phyloP scores from a whole-genome alignment of 2,329 filamentous ascomycete species.

The Claviceps fusiformis region DNA sequence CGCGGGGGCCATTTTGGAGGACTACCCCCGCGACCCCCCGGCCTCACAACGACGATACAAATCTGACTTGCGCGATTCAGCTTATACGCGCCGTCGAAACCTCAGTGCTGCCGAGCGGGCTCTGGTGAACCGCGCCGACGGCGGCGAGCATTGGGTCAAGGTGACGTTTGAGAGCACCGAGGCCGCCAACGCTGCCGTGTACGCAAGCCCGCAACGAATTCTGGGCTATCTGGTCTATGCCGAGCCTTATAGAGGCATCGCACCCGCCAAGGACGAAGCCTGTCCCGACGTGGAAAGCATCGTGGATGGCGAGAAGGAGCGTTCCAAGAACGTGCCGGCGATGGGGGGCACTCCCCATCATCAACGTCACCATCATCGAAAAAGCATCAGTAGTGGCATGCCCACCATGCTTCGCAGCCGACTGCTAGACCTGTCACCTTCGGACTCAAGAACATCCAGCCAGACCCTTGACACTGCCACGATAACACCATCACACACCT shows the following conservation, averaged over 20 bases:
- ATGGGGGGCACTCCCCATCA: constrained; percentile 13
- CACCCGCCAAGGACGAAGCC: constrained; percentile 50
- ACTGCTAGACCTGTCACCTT: constrained; percentile 27
- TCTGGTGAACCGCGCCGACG: constrained; percentile 68
- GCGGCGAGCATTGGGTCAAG: constrained; percentile 87
- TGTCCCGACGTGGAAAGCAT: constrained; percentile 38
- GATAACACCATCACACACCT: constrained; percentile 28
- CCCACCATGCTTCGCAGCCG: constrained; percentile 24
- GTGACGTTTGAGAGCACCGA: constrained; percentile 65
- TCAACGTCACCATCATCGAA: constrained; percentile 8
- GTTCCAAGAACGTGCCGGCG: constrained; percentile 24
- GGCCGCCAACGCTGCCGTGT: constrained; percentile 56
- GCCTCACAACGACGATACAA: constrained; percentile 57
- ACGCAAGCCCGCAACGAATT: constrained; percentile 57
- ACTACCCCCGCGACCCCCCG: constrained; percentile 79
- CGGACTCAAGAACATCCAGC: constrained; percentile 36
- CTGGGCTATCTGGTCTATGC: constrained; percentile 58
- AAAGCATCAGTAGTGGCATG: constrained; percentile 15
- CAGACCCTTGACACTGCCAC: constrained; percentile 45
- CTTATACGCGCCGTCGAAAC: constrained; percentile 49
- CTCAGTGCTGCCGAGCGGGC: constrained; percentile 60
- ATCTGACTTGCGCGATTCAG: constrained; percentile 58
- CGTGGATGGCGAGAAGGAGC: constrained; percentile 16
- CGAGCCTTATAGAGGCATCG: constrained; percentile 52
- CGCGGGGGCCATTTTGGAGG: constrained; percentile 78